Conservation (phyloP, 495 filamentous ascomycete genomes). For the Neurospora africana region DNA sequence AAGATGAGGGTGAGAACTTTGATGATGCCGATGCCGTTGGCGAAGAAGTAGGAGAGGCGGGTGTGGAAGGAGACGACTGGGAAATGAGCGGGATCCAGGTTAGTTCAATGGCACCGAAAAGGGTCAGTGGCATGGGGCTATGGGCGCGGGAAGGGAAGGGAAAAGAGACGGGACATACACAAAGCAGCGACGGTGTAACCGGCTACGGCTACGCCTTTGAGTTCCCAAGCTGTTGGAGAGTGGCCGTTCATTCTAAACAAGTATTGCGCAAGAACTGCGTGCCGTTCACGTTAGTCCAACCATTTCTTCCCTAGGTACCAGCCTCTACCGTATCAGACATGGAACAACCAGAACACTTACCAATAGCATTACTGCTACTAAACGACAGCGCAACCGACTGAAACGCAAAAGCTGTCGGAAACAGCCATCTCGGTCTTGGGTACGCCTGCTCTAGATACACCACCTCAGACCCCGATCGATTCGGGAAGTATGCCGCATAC, state of each 20-base stretch:
- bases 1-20: constrained; percentile 49
- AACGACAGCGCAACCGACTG: constrained; percentile 51
- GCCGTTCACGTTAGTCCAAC: no score
- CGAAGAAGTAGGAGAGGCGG: constrained; percentile 42
- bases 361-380: constrained; percentile 52
- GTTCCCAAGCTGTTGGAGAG: constrained; percentile 43
- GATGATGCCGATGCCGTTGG: constrained; percentile 44
- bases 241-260: constrained; percentile 39
- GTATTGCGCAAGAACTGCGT: constrained; percentile 39
- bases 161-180: constrained; percentile 15
- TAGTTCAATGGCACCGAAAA: background rate
- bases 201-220: constrained; percentile 53
- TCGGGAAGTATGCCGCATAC: constrained; percentile 51
- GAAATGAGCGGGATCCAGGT: background rate
- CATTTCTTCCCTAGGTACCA: no score
- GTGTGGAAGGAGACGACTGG: constrained; percentile 44
- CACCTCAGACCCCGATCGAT: constrained; percentile 53
- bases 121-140: background rate
- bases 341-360: constrained; percentile 10
- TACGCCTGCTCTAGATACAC: constrained; percentile 59
- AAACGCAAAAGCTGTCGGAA: constrained; percentile 51
- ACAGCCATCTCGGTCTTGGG: constrained; percentile 49
- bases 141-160: background rate
- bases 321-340: background rate
- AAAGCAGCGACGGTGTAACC: constrained; percentile 46